Base-by-base conservation (phyloP, 2,329 filamentous ascomycete genomes). In the Eutypa lata region DNA sequence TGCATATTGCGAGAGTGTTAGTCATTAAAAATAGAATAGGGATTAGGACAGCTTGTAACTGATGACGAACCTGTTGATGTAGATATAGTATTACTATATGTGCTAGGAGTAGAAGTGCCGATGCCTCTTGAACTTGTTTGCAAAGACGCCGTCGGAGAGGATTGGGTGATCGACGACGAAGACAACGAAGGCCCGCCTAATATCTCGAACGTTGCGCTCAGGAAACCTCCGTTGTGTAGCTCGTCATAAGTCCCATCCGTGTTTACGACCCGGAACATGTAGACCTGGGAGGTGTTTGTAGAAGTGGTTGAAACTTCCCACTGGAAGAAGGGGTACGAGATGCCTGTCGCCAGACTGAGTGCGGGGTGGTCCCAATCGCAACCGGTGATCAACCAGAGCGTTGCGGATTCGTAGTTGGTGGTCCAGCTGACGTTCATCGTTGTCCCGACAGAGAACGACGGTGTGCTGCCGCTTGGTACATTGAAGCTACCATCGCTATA, bases 351-450 rank as follows among this genome's bases (percentile, higher is more conserved):
- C 18, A 51, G 35, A 33, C 44, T 51, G 24, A 21, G 43, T 22
- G 49, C 46, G n/a, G 49, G 49, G 18, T n/a, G 22, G 13, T 38
- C 49, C 8, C 45, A 51, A 33, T 51, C 40, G 22, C 40, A 51
- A 10, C 44, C 50, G n/a, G 31, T 47, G 31, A 51, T 47, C 50
- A 51, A 37, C 43, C 44, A 51, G 44, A 51, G 44, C n/a, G 38
- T 51, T 19, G 37, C 28, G 19, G 33, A 46, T 7, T 19, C 13
- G 35, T 35, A 45, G 16, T 26, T 38, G 10, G 49, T 51, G 7
- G 21, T 37, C 50, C 50, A 51, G 28, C 28, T 38, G 19, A 51
- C 47, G 22, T 47, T 47, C 44, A 51, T 51, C 22, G 37, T 22
- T 11, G 50, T 47, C 31, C 50, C 43, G 4, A 35, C 44, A n/a